Evolutionary conservation across 2,329 filamentous ascomycete species (phyloP), one percentile per base, ranked within the genome.

Genomic region (Botrytis tulipae): DNA sequence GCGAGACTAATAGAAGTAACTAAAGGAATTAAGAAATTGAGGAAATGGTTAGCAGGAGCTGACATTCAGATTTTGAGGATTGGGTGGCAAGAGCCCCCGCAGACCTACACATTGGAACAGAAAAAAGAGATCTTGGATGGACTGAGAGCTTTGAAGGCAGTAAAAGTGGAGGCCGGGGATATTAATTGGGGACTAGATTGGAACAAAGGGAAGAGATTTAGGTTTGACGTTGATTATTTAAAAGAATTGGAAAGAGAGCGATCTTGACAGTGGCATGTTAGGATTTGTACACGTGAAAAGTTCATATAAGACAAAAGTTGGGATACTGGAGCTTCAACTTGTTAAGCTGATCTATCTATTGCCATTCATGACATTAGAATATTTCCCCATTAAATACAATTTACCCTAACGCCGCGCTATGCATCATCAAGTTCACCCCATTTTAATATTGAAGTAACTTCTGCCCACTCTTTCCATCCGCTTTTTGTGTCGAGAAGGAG

Each of bases 401-500:
- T 44, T 42, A 57, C 70, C 75, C 76, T 72, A 81, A 81, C 80
- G 80, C 80, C 80, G 73, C 79, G 80, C 80, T 81, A 80, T 79
- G 77, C 76, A 77, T 51, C 73, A 66, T 76, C 72, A 74, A 72
- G 68, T 37, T 63, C 51, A 57, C n/a, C 70, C 68, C 72, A 62
- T 32, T 46, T 67, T 76, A 80, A 51, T 78, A 79, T 71, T 80
- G 77, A 37, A 80, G 74, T 16, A 80, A 74, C 73, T 80, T 81
- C 63, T 85, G 84, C 76, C 83, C 85, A 51, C 79, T 79, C 76
- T 85, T 87, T 70, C 85, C 85, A 72, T 86, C 83, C 57, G 86
- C 83, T 76, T 89, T 87, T 80, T 91, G 88, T 75, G 91, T 95
- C 63, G 93, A 93, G 82, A 97, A 97, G 40, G 93, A 91, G 82